A percentile compares a stretch with the other conserved stretches of the same genome.
Evolutionary conservation across 2,329 filamentous ascomycete genomes (phyloP).

Genomic region (Penicillium hesseltinei): DNA sequence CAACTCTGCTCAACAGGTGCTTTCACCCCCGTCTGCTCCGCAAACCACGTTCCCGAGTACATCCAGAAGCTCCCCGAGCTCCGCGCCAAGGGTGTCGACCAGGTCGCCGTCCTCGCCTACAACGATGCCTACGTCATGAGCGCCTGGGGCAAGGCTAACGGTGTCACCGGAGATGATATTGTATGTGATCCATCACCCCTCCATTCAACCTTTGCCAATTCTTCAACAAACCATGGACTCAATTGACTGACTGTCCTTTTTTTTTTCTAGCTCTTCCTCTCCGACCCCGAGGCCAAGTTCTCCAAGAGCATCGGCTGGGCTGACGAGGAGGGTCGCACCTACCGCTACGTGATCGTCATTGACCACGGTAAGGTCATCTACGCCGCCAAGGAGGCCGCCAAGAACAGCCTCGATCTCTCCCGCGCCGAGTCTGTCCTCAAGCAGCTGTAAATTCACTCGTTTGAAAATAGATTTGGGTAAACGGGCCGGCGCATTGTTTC

Average conservation of each 20-base stretch:
- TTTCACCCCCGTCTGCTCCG: constrained; percentile 85
- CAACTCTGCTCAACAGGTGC: constrained; percentile 52
- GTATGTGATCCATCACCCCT: constrained; percentile 40
- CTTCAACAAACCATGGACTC: not conserved
- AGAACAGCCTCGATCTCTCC: constrained; percentile 43
- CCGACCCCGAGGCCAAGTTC: constrained; percentile 71
- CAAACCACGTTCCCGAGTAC: constrained; percentile 77
- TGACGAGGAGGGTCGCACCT: constrained; percentile 67
- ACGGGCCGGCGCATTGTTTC: constrained; percentile 16
- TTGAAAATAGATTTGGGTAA: constrained; percentile 10
- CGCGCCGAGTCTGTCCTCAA: constrained; percentile 50
- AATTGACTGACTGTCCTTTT: constrained; percentile 7
- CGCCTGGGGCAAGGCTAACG: constrained; percentile 87
- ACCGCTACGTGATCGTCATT: constrained; percentile 75
- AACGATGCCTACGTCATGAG: constrained; percentile 88
- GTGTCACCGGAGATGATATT: constrained; percentile 68
- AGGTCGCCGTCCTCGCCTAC: constrained; percentile 75
- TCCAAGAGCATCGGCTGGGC: constrained; percentile 76
- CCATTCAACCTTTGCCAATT: not conserved
- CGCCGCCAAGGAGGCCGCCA: constrained; percentile 66
- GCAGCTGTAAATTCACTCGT: constrained; percentile 42
- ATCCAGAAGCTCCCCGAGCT: constrained; percentile 68
- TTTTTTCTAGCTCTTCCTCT: constrained; percentile 65
- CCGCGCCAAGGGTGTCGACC: constrained; percentile 77
- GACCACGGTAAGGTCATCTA: constrained; percentile 83